phyloP scores from a whole-genome alignment of 2,329 filamentous ascomycete genomes.

The Drechslerella dactyloides region DNA sequence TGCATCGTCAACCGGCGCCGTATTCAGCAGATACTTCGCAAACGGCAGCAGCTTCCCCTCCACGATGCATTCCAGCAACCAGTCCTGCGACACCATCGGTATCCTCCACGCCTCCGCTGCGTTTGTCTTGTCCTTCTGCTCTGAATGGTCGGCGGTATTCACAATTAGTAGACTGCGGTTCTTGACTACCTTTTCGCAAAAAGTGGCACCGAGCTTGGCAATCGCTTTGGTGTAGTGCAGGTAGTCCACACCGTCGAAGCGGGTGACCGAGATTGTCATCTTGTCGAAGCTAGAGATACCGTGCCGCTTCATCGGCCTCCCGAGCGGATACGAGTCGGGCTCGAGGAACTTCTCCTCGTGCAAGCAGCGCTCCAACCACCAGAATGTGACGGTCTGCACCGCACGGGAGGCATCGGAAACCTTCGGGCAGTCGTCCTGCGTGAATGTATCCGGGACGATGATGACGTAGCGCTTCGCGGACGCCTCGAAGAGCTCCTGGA shows the following conservation, averaged over 20 bases:
- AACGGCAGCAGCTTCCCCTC: constrained; percentile 55
- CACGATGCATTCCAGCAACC: constrained; percentile 83
- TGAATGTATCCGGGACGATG: constrained; percentile 60
- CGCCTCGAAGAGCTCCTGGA: constrained; percentile 52
- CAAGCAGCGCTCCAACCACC: constrained; percentile 90
- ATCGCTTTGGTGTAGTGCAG: constrained; percentile 81
- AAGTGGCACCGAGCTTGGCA: constrained; percentile 72
- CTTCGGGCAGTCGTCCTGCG: constrained; percentile 51
- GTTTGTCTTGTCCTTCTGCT: constrained; percentile 73
- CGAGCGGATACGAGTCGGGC: constrained; percentile 73
- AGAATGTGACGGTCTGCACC: constrained; percentile 74
- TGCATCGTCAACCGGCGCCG: constrained; percentile 18
- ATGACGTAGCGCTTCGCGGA: constrained; percentile 44
- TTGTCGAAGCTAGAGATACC: constrained; percentile 66
- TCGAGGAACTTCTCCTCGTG: constrained; percentile 74
- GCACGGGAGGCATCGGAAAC: constrained; percentile 56
- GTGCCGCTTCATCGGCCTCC: constrained; percentile 71
- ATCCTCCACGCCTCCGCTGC: constrained; percentile 77
- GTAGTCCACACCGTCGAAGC: constrained; percentile 82
- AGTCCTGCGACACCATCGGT: constrained; percentile 78
- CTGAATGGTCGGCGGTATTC: constrained; percentile 62
- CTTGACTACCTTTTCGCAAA: constrained; percentile 76
- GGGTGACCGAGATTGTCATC: constrained; percentile 79
- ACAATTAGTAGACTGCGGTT: constrained; percentile 78
- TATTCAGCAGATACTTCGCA: constrained; percentile 50